A percentile compares a stretch with the other conserved stretches of the same genome.
Conservation (phyloP, 257 asterid genomes). For the Ehretia macrophylla region DNA sequence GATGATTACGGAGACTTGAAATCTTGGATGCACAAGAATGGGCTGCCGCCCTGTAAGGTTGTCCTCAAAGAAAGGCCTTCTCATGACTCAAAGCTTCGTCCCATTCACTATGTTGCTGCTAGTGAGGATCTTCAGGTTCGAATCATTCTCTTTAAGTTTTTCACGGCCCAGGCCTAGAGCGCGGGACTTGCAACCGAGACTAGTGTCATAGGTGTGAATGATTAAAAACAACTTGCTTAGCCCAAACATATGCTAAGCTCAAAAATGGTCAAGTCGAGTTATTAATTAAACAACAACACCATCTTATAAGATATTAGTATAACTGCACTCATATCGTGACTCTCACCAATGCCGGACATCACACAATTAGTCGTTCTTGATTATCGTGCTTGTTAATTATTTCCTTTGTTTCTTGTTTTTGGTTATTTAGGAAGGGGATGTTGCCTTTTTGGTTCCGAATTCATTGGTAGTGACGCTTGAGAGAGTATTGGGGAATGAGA, state of each 20-base stretch:
- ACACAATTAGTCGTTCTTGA: neutral
- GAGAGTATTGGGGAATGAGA: slow-evolving; percentile 91
- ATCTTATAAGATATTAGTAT: too few relatives aligned
- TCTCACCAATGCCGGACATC: too few relatives aligned
- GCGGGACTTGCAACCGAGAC: too few relatives aligned
- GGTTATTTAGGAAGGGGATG: slow-evolving; percentile 65
- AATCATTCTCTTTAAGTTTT: slow-evolving; percentile 9
- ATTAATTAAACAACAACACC: too few relatives aligned
- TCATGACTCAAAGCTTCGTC: slow-evolving; percentile 45
- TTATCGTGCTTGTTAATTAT: neutral
- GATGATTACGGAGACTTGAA: slow-evolving; percentile 56
- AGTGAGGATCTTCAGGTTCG: slow-evolving; percentile 85
- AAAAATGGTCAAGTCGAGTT: too few relatives aligned
- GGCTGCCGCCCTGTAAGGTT: slow-evolving; percentile 86
- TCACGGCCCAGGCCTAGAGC: too few relatives aligned
- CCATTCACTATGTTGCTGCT: slow-evolving; percentile 92
- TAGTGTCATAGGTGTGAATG: too few relatives aligned
- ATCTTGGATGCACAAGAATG: slow-evolving; percentile 89
- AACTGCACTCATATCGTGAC: too few relatives aligned
- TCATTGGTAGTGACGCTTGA: slow-evolving; percentile 94
- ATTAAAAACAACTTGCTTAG: too few relatives aligned
- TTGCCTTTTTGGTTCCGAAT: slow-evolving; percentile 77
- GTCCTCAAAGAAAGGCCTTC: slow-evolving; percentile 74
- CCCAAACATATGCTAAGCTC: too few relatives aligned
- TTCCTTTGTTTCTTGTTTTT: neutral